phyloP scores from a whole-genome alignment of 306 rosid species.

The Crataegus laevigata region DNA sequence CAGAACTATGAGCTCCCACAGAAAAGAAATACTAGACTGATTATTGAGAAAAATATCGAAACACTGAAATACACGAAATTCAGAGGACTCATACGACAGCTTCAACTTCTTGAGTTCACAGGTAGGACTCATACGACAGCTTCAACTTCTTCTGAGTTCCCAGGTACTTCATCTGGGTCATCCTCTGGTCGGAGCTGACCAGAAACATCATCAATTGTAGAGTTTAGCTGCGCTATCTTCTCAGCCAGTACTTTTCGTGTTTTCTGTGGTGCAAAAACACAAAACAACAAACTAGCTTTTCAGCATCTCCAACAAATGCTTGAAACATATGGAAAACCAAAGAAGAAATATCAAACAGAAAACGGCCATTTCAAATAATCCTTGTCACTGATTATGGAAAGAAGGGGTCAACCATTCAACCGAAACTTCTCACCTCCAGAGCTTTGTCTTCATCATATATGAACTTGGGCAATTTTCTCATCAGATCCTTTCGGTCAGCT shows the following conservation, averaged over 20 bases:
- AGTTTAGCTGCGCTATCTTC: slow-evolving; percentile 80
- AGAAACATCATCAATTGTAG: slow-evolving; percentile 93
- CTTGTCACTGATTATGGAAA: slow-evolving; percentile 11
- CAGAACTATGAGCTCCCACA: slow-evolving; percentile 1
- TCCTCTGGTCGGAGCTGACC: slow-evolving; percentile 61
- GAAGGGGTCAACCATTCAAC: slow-evolving; percentile 4
- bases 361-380: not conserved
- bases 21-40: slow-evolving; percentile 24
- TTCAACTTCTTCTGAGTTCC: slow-evolving; percentile 66
- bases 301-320: not conserved
- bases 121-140: slow-evolving; percentile 56
- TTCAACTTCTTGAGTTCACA: slow-evolving; percentile 62
- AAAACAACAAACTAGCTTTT: not conserved
- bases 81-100: slow-evolving; percentile 48
- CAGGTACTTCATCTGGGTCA: slow-evolving; percentile 56
- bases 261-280: slow-evolving; percentile 43
- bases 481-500: slow-evolving; percentile 74
- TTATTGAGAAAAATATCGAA: slow-evolving; percentile 20
- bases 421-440: slow-evolving; percentile 60
- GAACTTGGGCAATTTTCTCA: slow-evolving; percentile 94
- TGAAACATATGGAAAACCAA: not conserved
- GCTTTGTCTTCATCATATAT: slow-evolving; percentile 95
- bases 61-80: not conserved
- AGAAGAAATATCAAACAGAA: not conserved
- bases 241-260: slow-evolving; percentile 68